These are phyloP conservation scores for Gnomoniopsis smithogilvyi DNA, from an alignment of 2,329 filamentous ascomycete genomes.

Conservation along the genomic window DNA sequence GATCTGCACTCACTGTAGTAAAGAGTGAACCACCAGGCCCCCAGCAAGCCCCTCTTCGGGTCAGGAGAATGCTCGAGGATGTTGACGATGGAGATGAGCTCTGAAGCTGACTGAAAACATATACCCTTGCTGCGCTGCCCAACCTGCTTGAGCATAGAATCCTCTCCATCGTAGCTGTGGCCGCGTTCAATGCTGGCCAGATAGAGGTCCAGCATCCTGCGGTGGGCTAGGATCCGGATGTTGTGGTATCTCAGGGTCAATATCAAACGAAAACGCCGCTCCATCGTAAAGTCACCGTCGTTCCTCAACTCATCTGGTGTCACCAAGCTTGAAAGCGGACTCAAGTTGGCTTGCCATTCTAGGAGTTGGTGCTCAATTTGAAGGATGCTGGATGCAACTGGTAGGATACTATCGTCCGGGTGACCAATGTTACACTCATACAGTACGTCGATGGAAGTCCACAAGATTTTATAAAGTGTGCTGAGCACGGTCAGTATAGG, in stretches of 20 bases:
- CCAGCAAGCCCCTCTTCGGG: conserved; percentile 21
- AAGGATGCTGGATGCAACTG: conserved; percentile 32
- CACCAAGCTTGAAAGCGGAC: conserved; percentile 25
- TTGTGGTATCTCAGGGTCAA: conserved; percentile 31
- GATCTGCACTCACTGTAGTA: conserved; percentile 26
- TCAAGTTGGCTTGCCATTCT: conserved; percentile 34
- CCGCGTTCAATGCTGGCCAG: conserved; percentile 16
- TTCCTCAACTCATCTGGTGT: conserved; percentile 22
- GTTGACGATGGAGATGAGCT: conserved; percentile 22
- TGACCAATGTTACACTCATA: conserved; percentile 42
- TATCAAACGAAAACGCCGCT: conserved; percentile 37
- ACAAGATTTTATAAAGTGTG: conserved; percentile 31
- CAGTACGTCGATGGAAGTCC: conserved; percentile 35
- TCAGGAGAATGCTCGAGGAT: conserved; percentile 17
- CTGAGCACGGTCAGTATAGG: conserved; percentile 14
- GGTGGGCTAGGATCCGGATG: conserved; percentile 28
- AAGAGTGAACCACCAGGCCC: conserved; percentile 31
- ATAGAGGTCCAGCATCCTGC: conserved; percentile 26
- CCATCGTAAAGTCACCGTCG: conserved; percentile 16
- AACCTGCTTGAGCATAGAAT: conserved; percentile 19
- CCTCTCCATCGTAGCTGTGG: conserved; percentile 9
- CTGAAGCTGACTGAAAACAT: conserved; percentile 24
- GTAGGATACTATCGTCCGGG: conserved; percentile 3
- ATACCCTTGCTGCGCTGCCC: conserved; percentile 21
- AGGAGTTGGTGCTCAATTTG: conserved; percentile 35